phyloP scores from a whole-genome alignment of 2,329 filamentous ascomycete genomes.

The Metarhizium sp. region DNA sequence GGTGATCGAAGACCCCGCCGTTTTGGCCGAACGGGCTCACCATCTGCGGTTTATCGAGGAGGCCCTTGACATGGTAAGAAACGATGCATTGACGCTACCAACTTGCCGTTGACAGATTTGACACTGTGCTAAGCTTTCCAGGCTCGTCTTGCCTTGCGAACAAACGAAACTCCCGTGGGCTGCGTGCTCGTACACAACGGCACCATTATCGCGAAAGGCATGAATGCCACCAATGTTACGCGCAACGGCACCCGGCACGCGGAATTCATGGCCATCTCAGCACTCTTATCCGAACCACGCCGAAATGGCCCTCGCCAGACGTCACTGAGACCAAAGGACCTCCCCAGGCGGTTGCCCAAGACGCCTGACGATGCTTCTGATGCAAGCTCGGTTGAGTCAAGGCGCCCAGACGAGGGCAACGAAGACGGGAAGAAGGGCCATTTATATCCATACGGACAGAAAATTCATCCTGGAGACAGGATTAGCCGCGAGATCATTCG shows the following conservation, averaged over 20 bases:
- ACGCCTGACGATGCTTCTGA: constrained; percentile 14
- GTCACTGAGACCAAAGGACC: constrained; percentile 24
- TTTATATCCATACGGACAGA: constrained; percentile 53
- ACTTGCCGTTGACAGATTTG: background rate
- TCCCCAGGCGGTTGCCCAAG: constrained; percentile 1
- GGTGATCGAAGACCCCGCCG: constrained; percentile 15
- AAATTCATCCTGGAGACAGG: constrained; percentile 41
- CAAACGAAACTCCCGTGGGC: constrained; percentile 91
- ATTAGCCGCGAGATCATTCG: constrained; percentile 60
- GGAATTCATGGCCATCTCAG: constrained; percentile 78
- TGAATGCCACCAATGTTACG: constrained; percentile 94
- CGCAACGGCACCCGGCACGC: constrained; percentile 90
- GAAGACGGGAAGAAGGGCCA: constrained; percentile 46
- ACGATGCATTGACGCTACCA: background rate
- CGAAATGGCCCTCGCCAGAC: constrained; percentile 20
- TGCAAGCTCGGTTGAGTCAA: constrained; percentile 13
- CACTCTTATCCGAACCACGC: constrained; percentile 36
- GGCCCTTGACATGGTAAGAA: constrained; percentile 72
- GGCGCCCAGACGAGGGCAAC: constrained; percentile 32
- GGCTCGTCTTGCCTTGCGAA: constrained; percentile 76
- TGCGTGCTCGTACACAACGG: constrained; percentile 83
- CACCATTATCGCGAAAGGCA: constrained; percentile 75
- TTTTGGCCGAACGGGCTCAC: constrained; percentile 22
- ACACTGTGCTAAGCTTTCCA: constrained; percentile 22
- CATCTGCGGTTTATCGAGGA: constrained; percentile 64